Base-by-base conservation (phyloP, 768 basidiomycete genomes). In the button mushroom (Agaricus bisporus) region DNA sequence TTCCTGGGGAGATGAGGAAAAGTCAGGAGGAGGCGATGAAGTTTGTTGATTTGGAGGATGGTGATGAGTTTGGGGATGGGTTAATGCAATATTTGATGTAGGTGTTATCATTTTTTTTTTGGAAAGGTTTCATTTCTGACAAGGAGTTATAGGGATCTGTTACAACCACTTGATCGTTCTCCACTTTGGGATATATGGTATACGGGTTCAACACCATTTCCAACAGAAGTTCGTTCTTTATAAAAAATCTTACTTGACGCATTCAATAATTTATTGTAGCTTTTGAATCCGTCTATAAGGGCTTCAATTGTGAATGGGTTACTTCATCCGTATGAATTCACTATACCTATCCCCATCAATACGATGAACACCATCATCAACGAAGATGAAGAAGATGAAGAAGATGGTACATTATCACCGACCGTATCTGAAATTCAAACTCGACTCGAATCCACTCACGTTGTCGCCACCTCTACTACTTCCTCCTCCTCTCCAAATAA, bases 161-260 rank as follows among this genome's bases (percentile, higher is more conserved):
- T 46, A 9, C 58, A 86, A 12, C 71, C 77, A 3, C 69, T 82
- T 0, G 85, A 86, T 51, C 73, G 76, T 5, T 55, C 66, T 2
- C 65, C 68, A 12, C 66, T 91, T 26, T 89, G 84, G 81, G 82
- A 85, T 51, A 66, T 88, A 8, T 91, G 86, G 86, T 88, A 83
- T 54, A 88, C 83, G 0, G 84, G 86, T 4, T 62, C 68, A 5
- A 73, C 79, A 2, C 78, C 82, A 1, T 86, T 87, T 56, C 83
- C 87, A 2, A 75, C 77, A 10, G 85, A 90, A 70, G 87, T 88
- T 17, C 5, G 53, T 48, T 50, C 46, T n/a, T n/a, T n/a, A n/a
- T n/a, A n/a, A n/a, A n/a, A n/a, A n/a, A n/a, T n/a, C n/a, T n/a
- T n/a, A n/a, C n/a, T n/a, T n/a, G n/a, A n/a, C n/a, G n/a, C n/a